Evolutionary conservation across 2,329 filamentous ascomycete species (phyloP).

Genomic region (Cercospora nicotianae): DNA sequence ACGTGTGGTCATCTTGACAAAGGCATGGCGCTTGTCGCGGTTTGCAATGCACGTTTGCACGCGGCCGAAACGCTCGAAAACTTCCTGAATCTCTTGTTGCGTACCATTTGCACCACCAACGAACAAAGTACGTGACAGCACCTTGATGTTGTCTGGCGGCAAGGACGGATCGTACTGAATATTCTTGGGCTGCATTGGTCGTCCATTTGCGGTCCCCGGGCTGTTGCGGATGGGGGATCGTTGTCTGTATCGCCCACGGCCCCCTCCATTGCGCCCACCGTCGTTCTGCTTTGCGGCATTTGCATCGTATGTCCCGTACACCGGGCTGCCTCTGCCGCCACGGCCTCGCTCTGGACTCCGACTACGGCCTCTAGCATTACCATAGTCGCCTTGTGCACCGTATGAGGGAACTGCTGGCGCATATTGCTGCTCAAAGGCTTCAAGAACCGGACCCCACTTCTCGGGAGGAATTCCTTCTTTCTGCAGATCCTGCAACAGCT

Average conservation of each 20-base stretch:
- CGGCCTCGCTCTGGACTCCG: slow-evolving; percentile 69
- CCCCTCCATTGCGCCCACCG: slow-evolving; percentile 34
- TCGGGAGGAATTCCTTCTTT: slow-evolving; percentile 76
- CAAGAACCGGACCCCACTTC: slow-evolving; percentile 64
- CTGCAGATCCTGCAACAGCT: slow-evolving; percentile 72
- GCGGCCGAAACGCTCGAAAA: slow-evolving; percentile 78
- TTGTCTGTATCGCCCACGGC: slow-evolving; percentile 74
- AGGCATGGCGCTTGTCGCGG: slow-evolving; percentile 95
- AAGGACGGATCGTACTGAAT: slow-evolving; percentile 76
- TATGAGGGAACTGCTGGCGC: slow-evolving; percentile 24
- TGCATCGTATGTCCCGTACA: slow-evolving; percentile 70
- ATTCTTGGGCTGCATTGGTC: slow-evolving; percentile 63
- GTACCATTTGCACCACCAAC: slow-evolving; percentile 84
- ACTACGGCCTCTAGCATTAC: slow-evolving; percentile 64
- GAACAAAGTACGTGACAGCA: slow-evolving; percentile 91
- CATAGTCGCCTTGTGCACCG: slow-evolving; percentile 35
- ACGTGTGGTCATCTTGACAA: slow-evolving; percentile 96
- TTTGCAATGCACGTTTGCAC: slow-evolving; percentile 99
- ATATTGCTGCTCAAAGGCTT: slow-evolving; percentile 47
- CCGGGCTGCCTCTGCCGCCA: slow-evolving; percentile 62
- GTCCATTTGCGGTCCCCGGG: slow-evolving; percentile 52
- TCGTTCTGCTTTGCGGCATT: slow-evolving; percentile 27
- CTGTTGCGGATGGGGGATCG: slow-evolving; percentile 73
- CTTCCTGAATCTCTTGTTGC: slow-evolving; percentile 75
- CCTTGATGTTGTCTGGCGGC: slow-evolving; percentile 78